Evolutionary conservation across 192 early-diverging fungal genomes (phyloP), one percentile per base, ranked within the genome.

Genomic region (Coemansia reversa): DNA sequence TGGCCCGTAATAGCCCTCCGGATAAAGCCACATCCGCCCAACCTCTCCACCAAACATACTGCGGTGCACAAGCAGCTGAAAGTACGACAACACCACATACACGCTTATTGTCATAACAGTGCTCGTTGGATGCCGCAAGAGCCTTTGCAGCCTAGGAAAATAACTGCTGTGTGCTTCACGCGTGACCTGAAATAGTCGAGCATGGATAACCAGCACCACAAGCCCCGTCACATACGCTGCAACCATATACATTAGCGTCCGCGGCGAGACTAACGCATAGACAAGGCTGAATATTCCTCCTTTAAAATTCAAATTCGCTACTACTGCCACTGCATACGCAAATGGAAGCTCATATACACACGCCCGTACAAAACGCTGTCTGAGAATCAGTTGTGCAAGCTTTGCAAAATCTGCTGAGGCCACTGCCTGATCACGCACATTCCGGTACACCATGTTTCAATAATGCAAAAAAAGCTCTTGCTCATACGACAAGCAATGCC

Each of bases 321-420:
- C 59, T 12, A 73, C 70, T 4, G 74, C 73, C 24, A 67, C 58
- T 11, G 60, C 30, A 35, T 81, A 81, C 18, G 79, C 74, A 48
- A 76, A 63, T 22, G 60, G 55, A 51, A 73, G 57, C 61, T 76
- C 55, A 58, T 81, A 81, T 24, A 70, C 54, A 45, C 69, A 73
- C 22, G 74, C 79, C 12, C 79, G 79, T 29, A 76, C n/a, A 27
- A 76, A 70, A 19, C 79, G 74, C 67, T 76, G 70, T 50, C 51
- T 39, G 48, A 76, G 60, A 59, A 72, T 62, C 3, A 30, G n/a
- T 2, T 69, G 66, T 11, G 66, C 66, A 8, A 81, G 66, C 61
- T 69, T 69, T 50, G 74, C 79, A 28, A 81, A 81, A 73, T 81
- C 67, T 22, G 70, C 67, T 7, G 74, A 73, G n/a, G 66, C 74